phyloP scores from a whole-genome alignment of 495 filamentous ascomycete species.

The Hypomontagnella submonticulosa region DNA sequence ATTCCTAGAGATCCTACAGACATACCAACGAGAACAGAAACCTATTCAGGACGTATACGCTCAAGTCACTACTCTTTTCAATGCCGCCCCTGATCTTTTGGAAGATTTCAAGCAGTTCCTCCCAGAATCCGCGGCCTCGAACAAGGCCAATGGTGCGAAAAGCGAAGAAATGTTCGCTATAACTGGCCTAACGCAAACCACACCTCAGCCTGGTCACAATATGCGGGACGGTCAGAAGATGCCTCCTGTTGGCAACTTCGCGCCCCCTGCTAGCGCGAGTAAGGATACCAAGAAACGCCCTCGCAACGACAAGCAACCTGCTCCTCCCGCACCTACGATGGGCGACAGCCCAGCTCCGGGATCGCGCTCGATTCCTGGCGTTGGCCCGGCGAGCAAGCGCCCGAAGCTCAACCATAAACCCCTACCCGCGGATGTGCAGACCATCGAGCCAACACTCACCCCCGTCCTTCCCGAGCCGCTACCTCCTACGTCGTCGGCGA shows the following conservation, averaged over 20 bases:
- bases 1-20: slow-evolving; percentile 98
- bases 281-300: slow-evolving; percentile 81
- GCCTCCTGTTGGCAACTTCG: slow-evolving; percentile 95
- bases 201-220: slow-evolving; percentile 58
- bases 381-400: slow-evolving; percentile 63
- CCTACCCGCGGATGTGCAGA: slow-evolving; percentile 69
- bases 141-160: slow-evolving; percentile 78
- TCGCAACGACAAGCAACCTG: slow-evolving; percentile 55
- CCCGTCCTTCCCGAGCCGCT: slow-evolving; percentile 88
- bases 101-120: slow-evolving; percentile 99
- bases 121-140: slow-evolving; percentile 91
- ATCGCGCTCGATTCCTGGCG: slow-evolving; percentile 49
- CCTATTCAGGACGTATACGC: slow-evolving; percentile 98
- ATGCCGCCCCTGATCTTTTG: slow-evolving; percentile 91
- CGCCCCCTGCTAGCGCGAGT: slow-evolving; percentile 79
- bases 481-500: slow-evolving; percentile 73
- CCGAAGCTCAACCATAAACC: slow-evolving; percentile 72
- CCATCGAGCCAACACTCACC: slow-evolving; percentile 87
- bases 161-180: slow-evolving; percentile 74
- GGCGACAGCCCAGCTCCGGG: slow-evolving; percentile 51
- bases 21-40: slow-evolving; percentile 97
- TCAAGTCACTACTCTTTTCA: slow-evolving; percentile 95
- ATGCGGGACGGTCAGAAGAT: slow-evolving; percentile 71
- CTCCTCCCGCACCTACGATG: slow-evolving; percentile 43
- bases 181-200: slow-evolving; percentile 52